phyloP scores from a whole-genome alignment of 805 yeast species.

The Deakozyma indianensis region DNA sequence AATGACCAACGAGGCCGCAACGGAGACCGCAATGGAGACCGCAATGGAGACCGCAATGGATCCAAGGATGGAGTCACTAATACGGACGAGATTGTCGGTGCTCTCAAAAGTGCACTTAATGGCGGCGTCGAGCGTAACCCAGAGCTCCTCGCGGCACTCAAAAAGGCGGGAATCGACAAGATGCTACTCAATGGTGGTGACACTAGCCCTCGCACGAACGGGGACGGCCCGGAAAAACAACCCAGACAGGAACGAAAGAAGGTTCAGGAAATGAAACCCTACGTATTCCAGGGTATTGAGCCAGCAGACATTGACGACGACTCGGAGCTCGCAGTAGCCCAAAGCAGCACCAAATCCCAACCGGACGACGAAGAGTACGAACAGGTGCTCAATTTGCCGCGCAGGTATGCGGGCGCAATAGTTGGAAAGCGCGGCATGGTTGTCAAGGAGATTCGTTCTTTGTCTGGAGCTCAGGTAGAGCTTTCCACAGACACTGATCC shows the following conservation, averaged over 20 bases:
- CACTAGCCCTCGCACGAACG: neutral
- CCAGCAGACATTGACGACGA: conserved; percentile 7
- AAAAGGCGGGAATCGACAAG: neutral
- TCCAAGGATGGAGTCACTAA: neutral
- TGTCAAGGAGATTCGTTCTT: conserved; percentile 55
- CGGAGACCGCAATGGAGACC: neutral
- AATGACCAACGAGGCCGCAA: neutral
- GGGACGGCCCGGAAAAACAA: neutral
- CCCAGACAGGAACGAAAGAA: too few relatives aligned
- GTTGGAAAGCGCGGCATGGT: conserved; percentile 75
- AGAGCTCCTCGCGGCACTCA: neutral
- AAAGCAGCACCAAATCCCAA: conserved; percentile 36
- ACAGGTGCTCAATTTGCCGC: conserved; percentile 54
- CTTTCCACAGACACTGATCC: conserved; percentile 46
- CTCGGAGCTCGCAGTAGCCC: neutral
- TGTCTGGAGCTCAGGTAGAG: conserved; percentile 57
- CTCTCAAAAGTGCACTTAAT: neutral
- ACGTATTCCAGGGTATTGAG: conserved; percentile 2
- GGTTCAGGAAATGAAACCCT: neutral
- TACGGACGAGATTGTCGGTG: neutral
- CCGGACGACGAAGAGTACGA: neutral
- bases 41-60: neutral
- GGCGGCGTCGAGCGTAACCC: neutral
- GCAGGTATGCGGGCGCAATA: conserved; percentile 59
- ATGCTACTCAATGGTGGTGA: neutral